phyloP scores from a whole-genome alignment of 176 grass and related monocot genomes.

The Oryza meyeriana region DNA sequence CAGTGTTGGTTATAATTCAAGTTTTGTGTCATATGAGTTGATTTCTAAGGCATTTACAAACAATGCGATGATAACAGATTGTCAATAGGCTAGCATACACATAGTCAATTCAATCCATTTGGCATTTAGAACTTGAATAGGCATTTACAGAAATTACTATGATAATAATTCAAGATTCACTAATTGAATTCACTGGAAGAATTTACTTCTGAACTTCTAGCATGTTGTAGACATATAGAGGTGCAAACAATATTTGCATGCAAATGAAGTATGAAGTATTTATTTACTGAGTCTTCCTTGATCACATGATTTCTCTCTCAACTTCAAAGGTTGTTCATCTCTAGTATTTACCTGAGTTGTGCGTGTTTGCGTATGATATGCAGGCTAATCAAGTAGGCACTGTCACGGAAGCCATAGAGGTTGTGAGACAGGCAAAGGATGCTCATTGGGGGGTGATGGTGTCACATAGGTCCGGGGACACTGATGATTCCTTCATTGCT shows the following conservation, averaged over 20 bases:
- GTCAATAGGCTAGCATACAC: background rate
- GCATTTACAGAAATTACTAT: background rate
- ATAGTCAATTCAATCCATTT: background rate
- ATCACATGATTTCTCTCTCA: constrained; percentile 1
- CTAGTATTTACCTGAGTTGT: constrained; percentile 3
- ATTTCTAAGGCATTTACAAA: constrained; percentile 16
- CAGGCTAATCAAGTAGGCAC: constrained; percentile 96
- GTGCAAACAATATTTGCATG: background rate
- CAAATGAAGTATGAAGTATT: constrained; percentile 18
- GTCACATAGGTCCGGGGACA: constrained; percentile 86
- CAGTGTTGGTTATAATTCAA: background rate
- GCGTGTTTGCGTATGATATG: constrained; percentile 16
- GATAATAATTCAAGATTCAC: background rate
- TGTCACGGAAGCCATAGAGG: constrained; percentile 93
- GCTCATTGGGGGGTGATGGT: constrained; percentile 88
- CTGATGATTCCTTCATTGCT: constrained; percentile 81
- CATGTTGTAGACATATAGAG: background rate
- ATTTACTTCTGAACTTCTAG: constrained; percentile 1
- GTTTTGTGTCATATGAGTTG: background rate
- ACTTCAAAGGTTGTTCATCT: background rate
- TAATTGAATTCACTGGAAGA: constrained; percentile 28
- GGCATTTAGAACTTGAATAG: background rate
- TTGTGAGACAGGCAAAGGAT: constrained; percentile 95
- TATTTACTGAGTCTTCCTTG: background rate
- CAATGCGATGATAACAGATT: background rate